Percentiles rank a stretch among this genome's conserved stretches.
phyloP scores from a whole-genome alignment of 208 protist species.

The Acanthamoeba polyphaga region DNA sequence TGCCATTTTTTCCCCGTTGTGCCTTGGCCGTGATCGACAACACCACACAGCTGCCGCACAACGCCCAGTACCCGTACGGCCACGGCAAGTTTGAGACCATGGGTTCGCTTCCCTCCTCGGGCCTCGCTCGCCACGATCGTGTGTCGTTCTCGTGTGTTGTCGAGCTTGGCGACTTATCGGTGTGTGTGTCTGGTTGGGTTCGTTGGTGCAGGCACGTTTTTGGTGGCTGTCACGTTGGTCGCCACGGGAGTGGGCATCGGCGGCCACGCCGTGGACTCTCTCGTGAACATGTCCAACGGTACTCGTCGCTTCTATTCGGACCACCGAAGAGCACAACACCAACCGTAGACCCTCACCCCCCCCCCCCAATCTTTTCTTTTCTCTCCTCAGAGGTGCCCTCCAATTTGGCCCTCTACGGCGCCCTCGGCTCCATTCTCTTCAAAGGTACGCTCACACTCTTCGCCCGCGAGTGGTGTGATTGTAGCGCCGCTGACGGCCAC shows the following conservation, averaged over 20 bases:
- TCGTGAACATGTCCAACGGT: slow-evolving; percentile 3
- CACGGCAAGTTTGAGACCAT: slow-evolving; percentile 75
- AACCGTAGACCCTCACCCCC: no score
- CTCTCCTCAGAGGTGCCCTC: not conserved
- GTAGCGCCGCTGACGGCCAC: not conserved
- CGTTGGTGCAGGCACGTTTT: slow-evolving; percentile 10
- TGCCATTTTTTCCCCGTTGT: not conserved
- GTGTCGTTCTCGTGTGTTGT: not conserved
- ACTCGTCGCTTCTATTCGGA: no score
- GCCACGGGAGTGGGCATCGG: slow-evolving; percentile 35
- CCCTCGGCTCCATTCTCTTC: slow-evolving; percentile 50
- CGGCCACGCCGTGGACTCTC: not conserved
- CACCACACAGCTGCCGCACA: not conserved
- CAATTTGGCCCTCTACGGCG: slow-evolving; percentile 25
- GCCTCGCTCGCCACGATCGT: not conserved
- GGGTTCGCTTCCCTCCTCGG: not conserved
- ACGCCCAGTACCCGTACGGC: slow-evolving; percentile 20
- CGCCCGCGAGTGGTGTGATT: no score
- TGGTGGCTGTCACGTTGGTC: slow-evolving; percentile 26
- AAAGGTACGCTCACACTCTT: slow-evolving; percentile 14
- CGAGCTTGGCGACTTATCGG: not conserved
- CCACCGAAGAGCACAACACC: not conserved
- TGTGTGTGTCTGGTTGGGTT: not conserved
- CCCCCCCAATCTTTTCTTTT: not conserved
- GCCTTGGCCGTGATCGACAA: not conserved